Evolutionary conservation across 2,329 filamentous ascomycete species (phyloP), one percentile per base, ranked within the genome.

Genomic region (Metarhizium rileyi): DNA sequence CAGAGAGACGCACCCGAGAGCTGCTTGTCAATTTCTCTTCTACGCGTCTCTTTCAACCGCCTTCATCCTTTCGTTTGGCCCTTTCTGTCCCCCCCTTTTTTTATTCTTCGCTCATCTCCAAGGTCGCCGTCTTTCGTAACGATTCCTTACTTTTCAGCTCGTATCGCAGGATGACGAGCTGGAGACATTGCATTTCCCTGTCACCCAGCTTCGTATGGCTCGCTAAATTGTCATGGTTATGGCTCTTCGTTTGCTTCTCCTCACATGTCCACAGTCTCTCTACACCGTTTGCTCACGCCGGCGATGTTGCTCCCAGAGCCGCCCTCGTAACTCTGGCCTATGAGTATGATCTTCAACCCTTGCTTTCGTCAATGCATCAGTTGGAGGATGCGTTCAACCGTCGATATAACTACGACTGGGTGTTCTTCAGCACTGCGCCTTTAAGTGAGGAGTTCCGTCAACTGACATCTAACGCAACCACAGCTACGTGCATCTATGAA

Each of bases 381-480:
- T 54, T 70, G 3, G 66, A 70, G 50, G 55, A 62, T 4, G 59
- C 59, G 1, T 94, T 87, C 83, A 94, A 94, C 62, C 70, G 72
- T 61, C 88, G 87, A 55, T 86, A 89, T 71, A 85, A 86, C 59
- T 94, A 94, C 61, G 86, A 89, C 42, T 94, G 88, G 85, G 84
- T 87, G 40, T 91, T 94, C 70, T 88, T 93, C 75, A 93, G 90
- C 66, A 82, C 89, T 59, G 78, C 84, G 47, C 81, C 83, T 4
- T 90, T 94, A 62, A 83, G 82, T 4, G 80, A 87, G 8, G 80
- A 86, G 52, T 94, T 94, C 72, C 90, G 87, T 63, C 69, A 70
- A 33, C 70, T 72, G 51, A 88, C 86, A 0, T 73, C 76, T 46
- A 84, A 81, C 44, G 77, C 80, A 35, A 91, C 87, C 2, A 80